Evolutionary conservation across 2,329 filamentous ascomycete species (phyloP).

Genomic region (Lachnellula arida): DNA sequence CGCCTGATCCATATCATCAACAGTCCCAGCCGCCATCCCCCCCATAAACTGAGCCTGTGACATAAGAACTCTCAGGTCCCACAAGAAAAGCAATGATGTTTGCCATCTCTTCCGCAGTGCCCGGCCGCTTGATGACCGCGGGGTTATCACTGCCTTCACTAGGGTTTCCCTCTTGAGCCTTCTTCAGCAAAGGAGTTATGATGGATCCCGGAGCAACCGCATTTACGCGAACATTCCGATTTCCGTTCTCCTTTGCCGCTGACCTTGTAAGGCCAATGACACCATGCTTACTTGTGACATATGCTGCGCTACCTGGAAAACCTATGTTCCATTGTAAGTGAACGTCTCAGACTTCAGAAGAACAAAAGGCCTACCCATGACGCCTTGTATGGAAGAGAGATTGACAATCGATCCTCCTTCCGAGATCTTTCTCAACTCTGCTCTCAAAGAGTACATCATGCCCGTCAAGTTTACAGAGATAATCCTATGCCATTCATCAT

Average conservation of each 20-base stretch:
- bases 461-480: constrained; percentile 36
- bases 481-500: constrained; percentile 37
- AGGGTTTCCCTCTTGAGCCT: constrained; percentile 23
- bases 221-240: constrained; percentile 38
- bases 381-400: constrained; percentile 44
- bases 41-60: constrained; percentile 26
- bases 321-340: constrained; percentile 29
- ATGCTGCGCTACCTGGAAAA: constrained; percentile 31
- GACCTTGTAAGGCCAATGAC: constrained; percentile 37
- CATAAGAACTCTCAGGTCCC: constrained; percentile 30
- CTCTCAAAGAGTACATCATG: constrained; percentile 35
- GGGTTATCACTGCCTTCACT: constrained; percentile 33
- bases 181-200: constrained; percentile 45
- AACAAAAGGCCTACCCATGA: constrained; percentile 34
- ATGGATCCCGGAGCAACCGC: constrained; percentile 38
- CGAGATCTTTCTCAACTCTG: constrained; percentile 38
- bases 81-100: constrained; percentile 42
- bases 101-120: constrained; percentile 43
- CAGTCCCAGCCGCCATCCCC: constrained; percentile 28
- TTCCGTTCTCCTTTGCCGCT: constrained; percentile 37
- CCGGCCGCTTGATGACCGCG: constrained; percentile 37
- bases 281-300: constrained; percentile 37
- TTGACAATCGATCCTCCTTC: constrained; percentile 36
- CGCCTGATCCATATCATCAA: constrained; percentile 10
- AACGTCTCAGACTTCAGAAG: constrained; percentile 26